Evolutionary conservation across 75 land plant species (phyloP).

Genomic region (Pinus albicaulis): DNA sequence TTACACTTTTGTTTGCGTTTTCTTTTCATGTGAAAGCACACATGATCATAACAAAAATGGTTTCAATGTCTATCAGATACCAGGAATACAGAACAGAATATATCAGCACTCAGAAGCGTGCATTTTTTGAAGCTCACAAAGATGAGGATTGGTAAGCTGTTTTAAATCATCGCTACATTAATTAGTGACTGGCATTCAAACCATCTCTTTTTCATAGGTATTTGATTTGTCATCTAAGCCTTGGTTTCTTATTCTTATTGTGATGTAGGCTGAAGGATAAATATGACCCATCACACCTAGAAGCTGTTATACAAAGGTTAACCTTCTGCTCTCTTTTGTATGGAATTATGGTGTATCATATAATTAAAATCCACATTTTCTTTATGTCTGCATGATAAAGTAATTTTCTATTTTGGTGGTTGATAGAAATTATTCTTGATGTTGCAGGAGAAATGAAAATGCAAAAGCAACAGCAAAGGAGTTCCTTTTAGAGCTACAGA

Average conservation of each 20-base stretch:
- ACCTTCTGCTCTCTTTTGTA: constrained; percentile 1
- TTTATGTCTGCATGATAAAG: neutral
- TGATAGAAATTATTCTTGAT: constrained; percentile 1
- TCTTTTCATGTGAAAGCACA: neutral
- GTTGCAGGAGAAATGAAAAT: constrained; percentile 85
- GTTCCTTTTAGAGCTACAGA: constrained; percentile 81
- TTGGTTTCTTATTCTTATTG: neutral
- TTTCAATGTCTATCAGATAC: constrained; percentile 50
- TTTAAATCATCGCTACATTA: neutral
- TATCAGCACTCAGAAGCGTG: constrained; percentile 82
- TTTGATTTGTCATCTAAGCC: neutral
- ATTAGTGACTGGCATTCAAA: neutral
- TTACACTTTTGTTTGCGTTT: neutral
- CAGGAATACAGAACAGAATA: constrained; percentile 94
- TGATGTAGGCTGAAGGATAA: constrained; percentile 85
- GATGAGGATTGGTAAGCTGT: constrained; percentile 90
- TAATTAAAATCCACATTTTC: neutral
- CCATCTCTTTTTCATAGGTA: constrained; percentile 1
- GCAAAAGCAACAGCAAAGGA: constrained; percentile 83
- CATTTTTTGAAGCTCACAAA: constrained; percentile 90
- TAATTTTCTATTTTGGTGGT: neutral
- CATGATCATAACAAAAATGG: neutral
- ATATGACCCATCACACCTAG: constrained; percentile 91
- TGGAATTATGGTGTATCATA: neutral
- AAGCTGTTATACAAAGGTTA: constrained; percentile 82